Base-by-base conservation (phyloP, 495 filamentous ascomycete species). In the Aspergillus sparsus region DNA sequence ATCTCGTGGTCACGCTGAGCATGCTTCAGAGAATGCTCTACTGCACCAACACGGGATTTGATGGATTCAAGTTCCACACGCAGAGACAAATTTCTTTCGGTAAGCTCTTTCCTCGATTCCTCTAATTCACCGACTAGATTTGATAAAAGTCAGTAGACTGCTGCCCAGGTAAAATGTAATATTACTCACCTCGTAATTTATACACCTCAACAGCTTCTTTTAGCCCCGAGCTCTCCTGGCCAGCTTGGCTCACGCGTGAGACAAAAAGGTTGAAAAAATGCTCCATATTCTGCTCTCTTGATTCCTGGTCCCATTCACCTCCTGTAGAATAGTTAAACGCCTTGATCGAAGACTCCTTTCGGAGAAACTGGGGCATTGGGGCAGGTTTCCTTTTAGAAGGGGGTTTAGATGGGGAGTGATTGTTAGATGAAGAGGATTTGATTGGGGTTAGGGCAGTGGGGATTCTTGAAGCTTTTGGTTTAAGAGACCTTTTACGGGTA, bases 291-390 rank as follows among this genome's bases (percentile, higher is more conserved):
- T 85, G 82, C 60, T 93, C 79, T 49, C 83, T 80, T 59, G 77
- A 77, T 53, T 89, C 84, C 57, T 86, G 83, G 71, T 96, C 89
- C 82, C 85, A 92, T 56, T 83, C 89, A 86, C 80, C 71, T 67
- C 68, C 76, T 78, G 66, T 55, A 67, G 46, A 53, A 62, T 60
- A 59, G 69, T 77, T 66, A 78, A 74, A 75, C 62, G 73, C 82
- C 56, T 71, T 77, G 62, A 81, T 69, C 74, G 86, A 85, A 78
- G 90, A 89, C 72, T 85, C 76, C 75, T 89, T 92, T 42, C 81
- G 87, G 63, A 96, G 80, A 76, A 82, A 95, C 7, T 54, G 57
- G 1, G 62, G 61, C 1, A 65, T 36, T 27, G 63, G 63, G 36
- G 49, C 60, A 31, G 55, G 61, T 53, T 67, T 57, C 59, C 60